phyloP scores from a whole-genome alignment of 352 stramenopile species.

The Thraustochytrium sp. region DNA sequence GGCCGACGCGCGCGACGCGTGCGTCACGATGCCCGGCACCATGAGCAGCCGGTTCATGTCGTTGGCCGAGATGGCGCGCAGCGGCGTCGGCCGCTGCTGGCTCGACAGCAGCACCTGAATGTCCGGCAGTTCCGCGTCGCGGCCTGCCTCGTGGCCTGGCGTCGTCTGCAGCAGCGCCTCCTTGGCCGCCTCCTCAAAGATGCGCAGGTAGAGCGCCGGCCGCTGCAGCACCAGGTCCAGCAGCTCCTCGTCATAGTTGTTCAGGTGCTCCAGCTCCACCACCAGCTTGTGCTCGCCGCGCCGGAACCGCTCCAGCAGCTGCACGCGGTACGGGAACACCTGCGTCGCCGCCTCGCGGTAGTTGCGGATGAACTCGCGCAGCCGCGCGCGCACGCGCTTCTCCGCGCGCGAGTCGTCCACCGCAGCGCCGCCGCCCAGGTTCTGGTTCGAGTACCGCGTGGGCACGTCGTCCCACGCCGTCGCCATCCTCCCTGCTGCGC shows the following conservation, averaged over 20 bases:
- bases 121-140: background rate
- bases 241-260: constrained; percentile 38
- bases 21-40: constrained; percentile 93
- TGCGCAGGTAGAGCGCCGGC: constrained; percentile 33
- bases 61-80: constrained; percentile 40
- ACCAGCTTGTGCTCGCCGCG: constrained; percentile 25
- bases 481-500: too few species aligned
- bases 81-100: background rate
- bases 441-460: background rate
- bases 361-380: constrained; percentile 35
- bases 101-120: constrained; percentile 45
- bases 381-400: background rate
- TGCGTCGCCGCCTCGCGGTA: constrained; percentile 30
- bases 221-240: constrained; percentile 42
- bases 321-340: constrained; percentile 30
- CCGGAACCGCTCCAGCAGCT: constrained; percentile 23
- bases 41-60: constrained; percentile 52
- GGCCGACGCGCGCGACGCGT: constrained; percentile 79
- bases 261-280: constrained; percentile 47
- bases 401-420: background rate
- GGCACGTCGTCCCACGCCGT: background rate
- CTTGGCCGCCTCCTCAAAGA: constrained; percentile 40
- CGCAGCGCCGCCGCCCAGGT: background rate
- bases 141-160: background rate
- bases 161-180: constrained; percentile 32